Conservation (phyloP, 305 asterid species). For the Rubia tinctorum region DNA sequence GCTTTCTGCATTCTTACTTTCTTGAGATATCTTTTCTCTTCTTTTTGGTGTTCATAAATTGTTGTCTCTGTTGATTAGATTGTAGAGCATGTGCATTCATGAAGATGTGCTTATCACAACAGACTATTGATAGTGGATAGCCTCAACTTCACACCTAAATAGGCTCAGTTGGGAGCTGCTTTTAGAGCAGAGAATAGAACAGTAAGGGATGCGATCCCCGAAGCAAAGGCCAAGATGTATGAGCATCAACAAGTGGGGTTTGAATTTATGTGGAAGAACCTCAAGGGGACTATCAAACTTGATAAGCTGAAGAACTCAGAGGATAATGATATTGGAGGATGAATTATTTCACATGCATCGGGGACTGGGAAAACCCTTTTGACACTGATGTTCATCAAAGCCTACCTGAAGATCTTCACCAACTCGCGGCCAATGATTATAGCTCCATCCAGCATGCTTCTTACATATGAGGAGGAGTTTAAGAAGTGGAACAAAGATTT, state of each 20-base stretch:
- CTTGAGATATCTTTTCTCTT: not conserved
- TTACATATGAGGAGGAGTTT: constrained; percentile 75
- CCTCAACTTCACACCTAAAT: not conserved
- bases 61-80: not conserved
- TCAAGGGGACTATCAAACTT: constrained; percentile 48
- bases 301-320: constrained; percentile 31
- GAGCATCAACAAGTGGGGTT: constrained; percentile 72
- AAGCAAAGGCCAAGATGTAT: constrained; percentile 40
- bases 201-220: constrained; percentile 59
- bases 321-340: constrained; percentile 45
- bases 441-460: constrained; percentile 60
- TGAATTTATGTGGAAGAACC: constrained; percentile 65
- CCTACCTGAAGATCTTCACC: constrained; percentile 48
- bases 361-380: constrained; percentile 72
- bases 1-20: not conserved
- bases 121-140: not conserved
- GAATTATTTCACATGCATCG: constrained; percentile 80
- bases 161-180: not conserved
- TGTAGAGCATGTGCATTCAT: not conserved
- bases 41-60: constrained; percentile 29
- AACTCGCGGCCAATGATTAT: constrained; percentile 46
- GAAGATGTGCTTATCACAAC: not conserved
- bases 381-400: constrained; percentile 48
- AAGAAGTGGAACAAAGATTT: constrained; percentile 51
- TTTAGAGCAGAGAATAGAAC: constrained; percentile 25